Conservation (phyloP, 495 filamentous ascomycete genomes). For the Aspergillus heteromorphus region DNA sequence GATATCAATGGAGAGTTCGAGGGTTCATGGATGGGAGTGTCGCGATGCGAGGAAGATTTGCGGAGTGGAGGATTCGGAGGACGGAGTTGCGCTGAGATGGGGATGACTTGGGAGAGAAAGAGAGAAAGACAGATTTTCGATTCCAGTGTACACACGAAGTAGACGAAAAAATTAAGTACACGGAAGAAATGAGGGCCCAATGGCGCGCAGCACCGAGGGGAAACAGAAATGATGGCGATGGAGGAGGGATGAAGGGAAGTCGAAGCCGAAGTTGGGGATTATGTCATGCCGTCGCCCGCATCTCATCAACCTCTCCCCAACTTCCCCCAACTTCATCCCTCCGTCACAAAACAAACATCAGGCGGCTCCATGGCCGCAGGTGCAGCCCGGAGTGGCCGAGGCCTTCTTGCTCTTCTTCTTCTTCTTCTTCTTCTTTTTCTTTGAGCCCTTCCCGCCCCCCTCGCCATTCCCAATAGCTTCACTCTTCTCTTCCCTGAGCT, state of each 20-base stretch:
- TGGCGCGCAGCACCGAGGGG: background rate
- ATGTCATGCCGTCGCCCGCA: conserved; percentile 1
- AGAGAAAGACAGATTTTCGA: background rate
- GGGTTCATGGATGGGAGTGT: background rate
- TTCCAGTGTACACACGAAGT: too few relatives aligned
- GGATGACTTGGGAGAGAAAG: background rate
- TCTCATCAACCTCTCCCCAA: too few relatives aligned
- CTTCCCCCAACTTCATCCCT: too few relatives aligned
- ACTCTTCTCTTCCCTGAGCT: too few relatives aligned
- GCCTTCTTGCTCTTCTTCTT: too few relatives aligned
- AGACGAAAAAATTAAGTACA: background rate
- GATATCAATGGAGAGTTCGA: background rate
- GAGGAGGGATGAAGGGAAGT: background rate
- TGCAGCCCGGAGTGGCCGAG: too few relatives aligned
- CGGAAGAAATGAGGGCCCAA: background rate
- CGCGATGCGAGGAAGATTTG: background rate
- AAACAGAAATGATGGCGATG: too few relatives aligned
- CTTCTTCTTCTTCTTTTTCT: too few relatives aligned
- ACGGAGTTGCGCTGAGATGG: background rate
- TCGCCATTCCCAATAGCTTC: too few relatives aligned
- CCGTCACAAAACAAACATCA: too few relatives aligned
- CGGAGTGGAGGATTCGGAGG: background rate
- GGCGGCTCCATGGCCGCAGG: too few relatives aligned
- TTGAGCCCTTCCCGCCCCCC: too few relatives aligned
- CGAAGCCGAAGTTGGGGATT: background rate